phyloP scores from a whole-genome alignment of 2,329 filamentous ascomycete species.

The Pseudogymnoascus sp. region DNA sequence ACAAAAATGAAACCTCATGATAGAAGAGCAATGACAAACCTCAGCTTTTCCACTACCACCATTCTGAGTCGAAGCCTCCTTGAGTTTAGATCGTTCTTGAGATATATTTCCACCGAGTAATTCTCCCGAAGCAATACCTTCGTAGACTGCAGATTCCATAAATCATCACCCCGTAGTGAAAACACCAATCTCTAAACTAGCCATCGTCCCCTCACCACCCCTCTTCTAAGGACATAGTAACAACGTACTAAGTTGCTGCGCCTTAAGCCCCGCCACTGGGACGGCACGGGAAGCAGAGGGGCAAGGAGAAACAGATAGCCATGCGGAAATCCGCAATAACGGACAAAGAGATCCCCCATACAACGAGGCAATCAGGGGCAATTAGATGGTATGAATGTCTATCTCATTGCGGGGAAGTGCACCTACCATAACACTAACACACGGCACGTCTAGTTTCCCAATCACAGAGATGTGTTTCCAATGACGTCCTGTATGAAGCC shows the following conservation, averaged over 20 bases:
- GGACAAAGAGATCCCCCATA: neutral
- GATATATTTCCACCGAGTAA: neutral
- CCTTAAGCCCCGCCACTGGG: neutral
- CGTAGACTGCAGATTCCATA: neutral
- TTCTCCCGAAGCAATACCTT: neutral
- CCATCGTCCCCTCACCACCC: neutral
- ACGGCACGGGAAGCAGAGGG: neutral
- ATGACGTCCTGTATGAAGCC: neutral
- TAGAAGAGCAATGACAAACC: neutral
- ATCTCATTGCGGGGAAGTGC: conserved; percentile 2
- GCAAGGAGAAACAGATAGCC: neutral
- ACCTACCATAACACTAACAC: neutral
- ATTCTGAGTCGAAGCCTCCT: neutral
- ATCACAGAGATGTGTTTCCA: neutral
- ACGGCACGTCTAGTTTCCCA: neutral
- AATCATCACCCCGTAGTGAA: neutral
- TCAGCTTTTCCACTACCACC: too few relatives aligned
- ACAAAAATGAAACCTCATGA: neutral
- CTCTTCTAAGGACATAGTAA: neutral
- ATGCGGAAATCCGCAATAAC: neutral
- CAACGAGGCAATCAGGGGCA: neutral
- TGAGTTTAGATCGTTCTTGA: neutral
- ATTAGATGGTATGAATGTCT: neutral
- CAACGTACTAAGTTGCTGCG: neutral
- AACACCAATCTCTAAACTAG: neutral